These are phyloP conservation scores for Skeletonema potamos DNA, from an alignment of 108 stramenopile species.

Conservation along the genomic window DNA sequence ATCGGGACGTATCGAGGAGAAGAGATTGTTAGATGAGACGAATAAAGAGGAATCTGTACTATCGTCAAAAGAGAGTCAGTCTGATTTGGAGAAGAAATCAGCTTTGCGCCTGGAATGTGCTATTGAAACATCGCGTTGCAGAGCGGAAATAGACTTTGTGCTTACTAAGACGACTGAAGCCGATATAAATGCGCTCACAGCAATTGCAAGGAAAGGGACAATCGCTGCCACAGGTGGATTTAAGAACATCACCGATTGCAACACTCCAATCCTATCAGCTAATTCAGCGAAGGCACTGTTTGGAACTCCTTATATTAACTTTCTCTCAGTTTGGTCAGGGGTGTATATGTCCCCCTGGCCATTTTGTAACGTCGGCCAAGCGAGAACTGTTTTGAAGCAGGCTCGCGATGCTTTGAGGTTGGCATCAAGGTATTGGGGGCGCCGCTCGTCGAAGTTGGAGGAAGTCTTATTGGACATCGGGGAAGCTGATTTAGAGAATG, in stretches of 20 bases:
- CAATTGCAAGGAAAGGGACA: conserved; percentile 21
- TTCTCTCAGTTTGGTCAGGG: conserved; percentile 70
- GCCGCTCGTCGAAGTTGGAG: conserved; percentile 41
- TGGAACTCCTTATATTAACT: conserved; percentile 44
- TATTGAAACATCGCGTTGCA: conserved; percentile 11
- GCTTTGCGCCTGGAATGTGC: conserved; percentile 19
- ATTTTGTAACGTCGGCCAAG: conserved; percentile 51
- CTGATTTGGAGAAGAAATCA: conserved; percentile 15
- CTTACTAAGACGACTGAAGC: background rate
- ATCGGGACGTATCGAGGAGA: conserved; percentile 1
- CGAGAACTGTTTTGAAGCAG: conserved; percentile 38
- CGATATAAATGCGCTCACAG: conserved; percentile 1
- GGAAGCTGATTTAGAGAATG: conserved; percentile 67
- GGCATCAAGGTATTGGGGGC: conserved; percentile 43
- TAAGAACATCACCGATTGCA: conserved; percentile 12
- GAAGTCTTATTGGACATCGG: conserved; percentile 53
- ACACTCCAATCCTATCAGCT: background rate
- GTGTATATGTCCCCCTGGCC: conserved; percentile 62
- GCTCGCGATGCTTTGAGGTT: conserved; percentile 46
- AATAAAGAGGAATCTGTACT: background rate
- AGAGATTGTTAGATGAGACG: conserved; percentile 2
- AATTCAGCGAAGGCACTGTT: conserved; percentile 17
- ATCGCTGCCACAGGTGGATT: conserved; percentile 7
- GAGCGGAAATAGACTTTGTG: conserved; percentile 8
- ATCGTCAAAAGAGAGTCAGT: conserved; percentile 12